Conservation (phyloP, 1,284 basidiomycete species). For the Ustilago cynodontis region DNA sequence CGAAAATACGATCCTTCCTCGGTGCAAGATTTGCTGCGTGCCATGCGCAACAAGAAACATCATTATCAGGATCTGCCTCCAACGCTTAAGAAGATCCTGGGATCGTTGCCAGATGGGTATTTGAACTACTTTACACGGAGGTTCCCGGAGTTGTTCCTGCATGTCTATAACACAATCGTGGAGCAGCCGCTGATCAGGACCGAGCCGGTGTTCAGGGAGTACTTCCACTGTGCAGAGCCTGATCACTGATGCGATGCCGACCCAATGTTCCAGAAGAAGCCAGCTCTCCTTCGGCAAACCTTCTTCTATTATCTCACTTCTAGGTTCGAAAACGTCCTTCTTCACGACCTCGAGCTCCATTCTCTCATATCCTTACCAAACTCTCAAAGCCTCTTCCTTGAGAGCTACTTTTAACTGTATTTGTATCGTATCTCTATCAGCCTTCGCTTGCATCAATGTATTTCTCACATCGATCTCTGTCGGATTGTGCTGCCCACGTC, state of each 20-base stretch:
- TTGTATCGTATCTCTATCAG: conserved; percentile 4
- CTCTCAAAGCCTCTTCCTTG: neutral
- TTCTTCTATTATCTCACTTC: no score
- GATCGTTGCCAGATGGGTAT: conserved; percentile 91
- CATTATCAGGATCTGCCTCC: conserved; percentile 97
- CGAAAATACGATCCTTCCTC: conserved; percentile 91
- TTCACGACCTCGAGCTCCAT: no score
- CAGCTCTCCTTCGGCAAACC: neutral
- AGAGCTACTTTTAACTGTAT: conserved; percentile 10
- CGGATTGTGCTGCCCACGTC: no score
- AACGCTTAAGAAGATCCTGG: conserved; percentile 85
- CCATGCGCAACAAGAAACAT: conserved; percentile 98
- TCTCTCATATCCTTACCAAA: no score
- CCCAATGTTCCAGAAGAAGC: neutral
- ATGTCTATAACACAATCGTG: conserved; percentile 85
- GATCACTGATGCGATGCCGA: conserved; percentile 26
- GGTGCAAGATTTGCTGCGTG: conserved; percentile 90
- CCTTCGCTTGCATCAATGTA: conserved; percentile 19
- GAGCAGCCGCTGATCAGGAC: conserved; percentile 60
- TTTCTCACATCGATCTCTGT: conserved; percentile 13
- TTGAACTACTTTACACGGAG: conserved; percentile 89
- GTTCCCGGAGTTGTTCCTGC: conserved; percentile 91
- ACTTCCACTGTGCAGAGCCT: conserved; percentile 55
- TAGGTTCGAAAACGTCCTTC: no score
- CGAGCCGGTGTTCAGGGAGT: conserved; percentile 60